Evolutionary conservation across 306 rosid genomes (phyloP).

Genomic region (Phaseolus lunatus): DNA sequence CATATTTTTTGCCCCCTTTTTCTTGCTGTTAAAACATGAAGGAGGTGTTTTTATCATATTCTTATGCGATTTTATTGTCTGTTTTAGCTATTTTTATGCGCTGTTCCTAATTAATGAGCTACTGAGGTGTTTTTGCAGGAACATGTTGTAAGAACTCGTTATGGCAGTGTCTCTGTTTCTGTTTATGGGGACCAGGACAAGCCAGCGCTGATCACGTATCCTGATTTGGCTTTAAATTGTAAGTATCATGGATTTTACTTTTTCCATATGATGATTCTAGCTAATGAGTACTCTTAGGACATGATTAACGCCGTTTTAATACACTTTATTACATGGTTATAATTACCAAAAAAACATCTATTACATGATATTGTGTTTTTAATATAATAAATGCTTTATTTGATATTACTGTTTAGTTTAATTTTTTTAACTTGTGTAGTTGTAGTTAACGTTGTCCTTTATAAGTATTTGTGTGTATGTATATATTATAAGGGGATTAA

Average conservation of each 20-base stretch:
- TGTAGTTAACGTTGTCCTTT: too few species aligned
- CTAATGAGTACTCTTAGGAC: background rate
- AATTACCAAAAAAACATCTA: background rate
- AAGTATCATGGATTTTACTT: conserved; percentile 45
- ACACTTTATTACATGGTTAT: background rate
- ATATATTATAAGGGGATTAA: too few species aligned
- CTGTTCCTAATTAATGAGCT: background rate
- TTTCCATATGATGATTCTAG: background rate
- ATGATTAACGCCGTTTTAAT: background rate
- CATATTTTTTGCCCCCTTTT: too few species aligned
- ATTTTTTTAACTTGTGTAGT: background rate
- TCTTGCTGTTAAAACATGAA: background rate
- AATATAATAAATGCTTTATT: background rate
- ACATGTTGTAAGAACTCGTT: conserved; percentile 69
- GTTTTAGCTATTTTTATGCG: background rate
- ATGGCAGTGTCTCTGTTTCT: conserved; percentile 74
- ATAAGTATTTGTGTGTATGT: too few species aligned
- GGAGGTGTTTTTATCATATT: background rate
- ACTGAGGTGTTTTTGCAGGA: conserved; percentile 65
- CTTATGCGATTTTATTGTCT: background rate
- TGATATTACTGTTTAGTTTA: background rate
- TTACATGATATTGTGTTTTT: background rate
- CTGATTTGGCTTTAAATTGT: conserved; percentile 91
- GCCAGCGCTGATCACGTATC: conserved; percentile 89
- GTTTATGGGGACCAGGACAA: conserved; percentile 90